These are phyloP conservation scores for Ogataea chonburiensis DNA, from an alignment of 805 yeast genomes.

Conservation along the genomic window DNA sequence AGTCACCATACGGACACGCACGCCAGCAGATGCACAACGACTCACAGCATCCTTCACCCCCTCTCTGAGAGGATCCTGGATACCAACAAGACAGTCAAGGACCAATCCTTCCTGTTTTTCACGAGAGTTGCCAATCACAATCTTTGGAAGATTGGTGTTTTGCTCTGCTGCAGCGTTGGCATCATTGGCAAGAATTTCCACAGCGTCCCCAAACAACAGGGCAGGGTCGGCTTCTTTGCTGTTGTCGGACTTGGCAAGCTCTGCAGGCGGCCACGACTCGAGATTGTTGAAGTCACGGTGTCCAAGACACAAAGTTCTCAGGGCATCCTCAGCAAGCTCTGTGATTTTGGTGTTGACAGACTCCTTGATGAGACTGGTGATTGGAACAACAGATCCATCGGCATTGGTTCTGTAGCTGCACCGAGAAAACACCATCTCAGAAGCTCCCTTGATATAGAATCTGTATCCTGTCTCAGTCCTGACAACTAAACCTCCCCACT, in stretches of 20 bases:
- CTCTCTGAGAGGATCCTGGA: conserved; percentile 88
- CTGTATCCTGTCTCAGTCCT: conserved; percentile 49
- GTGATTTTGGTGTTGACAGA: conserved; percentile 33
- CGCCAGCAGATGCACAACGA: conserved; percentile 88
- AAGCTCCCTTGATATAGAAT: conserved; percentile 86
- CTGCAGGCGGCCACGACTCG: conserved; percentile 67
- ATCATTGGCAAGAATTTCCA: conserved; percentile 24
- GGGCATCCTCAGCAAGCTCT: conserved; percentile 69
- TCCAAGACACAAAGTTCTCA: conserved; percentile 86
- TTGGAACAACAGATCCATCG: conserved; percentile 30
- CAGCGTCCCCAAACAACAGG: conserved; percentile 37
- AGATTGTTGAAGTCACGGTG: conserved; percentile 63
- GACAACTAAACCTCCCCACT: conserved; percentile 86
- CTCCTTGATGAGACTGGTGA: conserved; percentile 34
- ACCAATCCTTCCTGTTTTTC: conserved; percentile 38
- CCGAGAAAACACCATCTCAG: conserved; percentile 73
- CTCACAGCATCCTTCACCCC: conserved; percentile 90
- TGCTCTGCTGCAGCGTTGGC: conserved; percentile 18
- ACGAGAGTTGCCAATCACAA: conserved; percentile 29
- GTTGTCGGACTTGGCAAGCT: conserved; percentile 34
- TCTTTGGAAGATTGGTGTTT: conserved; percentile 26
- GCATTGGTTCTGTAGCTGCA: conserved; percentile 45
- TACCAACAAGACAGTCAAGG: conserved; percentile 80
- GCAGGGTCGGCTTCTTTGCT: conserved; percentile 44
- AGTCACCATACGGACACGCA: conserved; percentile 94